phyloP scores from a whole-genome alignment of 2,329 filamentous ascomycete genomes.

The Truncatella angustata region DNA sequence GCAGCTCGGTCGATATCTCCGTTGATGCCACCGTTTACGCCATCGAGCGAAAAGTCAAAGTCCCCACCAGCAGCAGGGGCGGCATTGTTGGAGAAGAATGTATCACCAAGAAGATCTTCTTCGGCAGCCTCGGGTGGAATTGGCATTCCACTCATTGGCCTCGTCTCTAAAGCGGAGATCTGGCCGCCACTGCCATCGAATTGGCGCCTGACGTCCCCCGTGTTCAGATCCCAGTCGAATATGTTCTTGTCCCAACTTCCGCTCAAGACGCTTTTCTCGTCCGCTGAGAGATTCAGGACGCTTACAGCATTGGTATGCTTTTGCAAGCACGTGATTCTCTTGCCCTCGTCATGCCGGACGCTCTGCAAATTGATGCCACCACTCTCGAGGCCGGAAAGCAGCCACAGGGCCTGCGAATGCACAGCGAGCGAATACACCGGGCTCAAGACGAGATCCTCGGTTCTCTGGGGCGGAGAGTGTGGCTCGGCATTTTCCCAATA shows the following conservation, averaged over 20 bases:
- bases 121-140: constrained; percentile 70
- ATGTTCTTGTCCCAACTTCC: constrained; percentile 97
- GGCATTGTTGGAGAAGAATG: constrained; percentile 74
- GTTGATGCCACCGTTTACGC: constrained; percentile 34
- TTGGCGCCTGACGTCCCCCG: constrained; percentile 69
- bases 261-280: constrained; percentile 84
- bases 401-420: constrained; percentile 86
- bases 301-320: constrained; percentile 91
- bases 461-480: constrained; percentile 33
- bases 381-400: constrained; percentile 85
- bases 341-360: constrained; percentile 91
- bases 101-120: constrained; percentile 59
- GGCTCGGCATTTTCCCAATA: constrained; percentile 99
- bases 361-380: constrained; percentile 92
- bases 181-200: constrained; percentile 80
- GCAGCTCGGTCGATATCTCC: constrained; percentile 18
- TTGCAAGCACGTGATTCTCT: constrained; percentile 76
- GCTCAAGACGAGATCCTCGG: constrained; percentile 66
- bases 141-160: constrained; percentile 72
- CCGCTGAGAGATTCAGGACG: constrained; percentile 75
- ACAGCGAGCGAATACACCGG: constrained; percentile 94
- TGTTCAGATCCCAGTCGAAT: constrained; percentile 93
- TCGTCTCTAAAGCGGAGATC: constrained; percentile 82
- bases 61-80: constrained; percentile 57
- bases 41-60: constrained; percentile 30